Conservation (phyloP, 2,329 filamentous ascomycete species). For the Stromatinia cepivora region DNA sequence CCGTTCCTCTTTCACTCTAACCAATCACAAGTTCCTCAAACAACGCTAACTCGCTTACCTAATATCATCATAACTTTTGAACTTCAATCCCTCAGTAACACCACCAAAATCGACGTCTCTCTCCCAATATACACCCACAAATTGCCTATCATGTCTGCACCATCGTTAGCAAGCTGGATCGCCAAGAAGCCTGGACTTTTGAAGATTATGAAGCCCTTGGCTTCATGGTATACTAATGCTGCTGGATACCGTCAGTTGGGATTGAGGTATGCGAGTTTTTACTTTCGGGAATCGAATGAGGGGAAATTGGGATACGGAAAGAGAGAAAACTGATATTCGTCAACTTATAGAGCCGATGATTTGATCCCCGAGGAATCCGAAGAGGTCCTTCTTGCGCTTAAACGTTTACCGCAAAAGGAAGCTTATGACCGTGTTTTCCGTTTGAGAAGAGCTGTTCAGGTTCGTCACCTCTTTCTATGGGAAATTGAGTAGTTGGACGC, state of each 20-base stretch:
- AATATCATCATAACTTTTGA: constrained; percentile 22
- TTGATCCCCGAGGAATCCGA: constrained; percentile 92
- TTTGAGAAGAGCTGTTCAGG: constrained; percentile 91
- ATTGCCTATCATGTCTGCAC: constrained; percentile 40
- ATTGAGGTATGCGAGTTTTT: constrained; percentile 64
- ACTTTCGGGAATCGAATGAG: not conserved
- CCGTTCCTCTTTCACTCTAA: not conserved
- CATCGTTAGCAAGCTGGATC: constrained; percentile 72
- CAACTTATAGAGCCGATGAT: constrained; percentile 75
- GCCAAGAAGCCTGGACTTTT: constrained; percentile 83
- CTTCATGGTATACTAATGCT: constrained; percentile 86
- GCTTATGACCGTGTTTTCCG: constrained; percentile 97
- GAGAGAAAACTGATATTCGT: constrained; percentile 28
- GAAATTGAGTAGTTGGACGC: constrained; percentile 3
- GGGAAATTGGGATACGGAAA: not conserved
- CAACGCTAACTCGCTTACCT: constrained; percentile 17
- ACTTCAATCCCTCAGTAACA: constrained; percentile 23
- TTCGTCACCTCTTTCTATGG: constrained; percentile 43
- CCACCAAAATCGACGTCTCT: constrained; percentile 20
- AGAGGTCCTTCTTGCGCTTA: constrained; percentile 80
- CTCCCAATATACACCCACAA: constrained; percentile 2
- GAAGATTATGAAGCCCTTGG: constrained; percentile 75
- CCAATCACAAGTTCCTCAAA: constrained; percentile 8
- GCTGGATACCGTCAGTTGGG: constrained; percentile 92
- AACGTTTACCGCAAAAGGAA: constrained; percentile 86